phyloP scores from a whole-genome alignment of 306 rosid species.

The Quercus cerris region DNA sequence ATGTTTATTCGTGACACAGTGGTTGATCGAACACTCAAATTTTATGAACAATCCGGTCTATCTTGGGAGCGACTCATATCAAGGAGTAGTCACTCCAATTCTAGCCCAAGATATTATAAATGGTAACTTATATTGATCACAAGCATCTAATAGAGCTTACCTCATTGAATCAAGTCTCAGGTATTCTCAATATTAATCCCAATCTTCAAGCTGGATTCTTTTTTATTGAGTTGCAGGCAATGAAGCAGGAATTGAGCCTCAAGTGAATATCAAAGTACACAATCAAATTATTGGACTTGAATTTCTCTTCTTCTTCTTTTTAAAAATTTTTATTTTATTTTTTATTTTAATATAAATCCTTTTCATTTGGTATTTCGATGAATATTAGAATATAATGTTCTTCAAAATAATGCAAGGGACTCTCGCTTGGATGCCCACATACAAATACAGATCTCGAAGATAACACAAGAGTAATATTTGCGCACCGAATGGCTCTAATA shows the following conservation, averaged over 20 bases:
- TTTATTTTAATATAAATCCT: not conserved
- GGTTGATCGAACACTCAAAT: conserved; percentile 15
- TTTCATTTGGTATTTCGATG: not conserved
- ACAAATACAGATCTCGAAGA: conserved; percentile 2
- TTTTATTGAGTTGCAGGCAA: conserved; percentile 15
- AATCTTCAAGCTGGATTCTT: not conserved
- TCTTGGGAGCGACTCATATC: conserved; percentile 25
- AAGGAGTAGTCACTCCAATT: conserved; percentile 18
- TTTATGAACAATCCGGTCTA: conserved; percentile 3
- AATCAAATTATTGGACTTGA: not conserved
- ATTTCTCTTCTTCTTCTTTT: not conserved
- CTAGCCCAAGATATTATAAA: conserved; percentile 25
- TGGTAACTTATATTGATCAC: not conserved
- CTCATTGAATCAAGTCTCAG: not conserved
- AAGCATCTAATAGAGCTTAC: too few relatives aligned
- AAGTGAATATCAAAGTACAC: conserved; percentile 19
- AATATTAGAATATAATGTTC: not conserved
- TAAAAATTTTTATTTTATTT: not conserved
- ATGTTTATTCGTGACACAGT: not conserved
- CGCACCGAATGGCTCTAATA: conserved; percentile 23
- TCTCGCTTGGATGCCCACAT: conserved; percentile 21
- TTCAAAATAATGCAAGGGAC: conserved; percentile 2
- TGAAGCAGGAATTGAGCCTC: conserved; percentile 19
- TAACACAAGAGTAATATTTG: not conserved
- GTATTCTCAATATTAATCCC: not conserved